These are phyloP conservation scores for Yarrowia keelungensis DNA, from an alignment of 805 yeast genomes.

Conservation along the genomic window DNA sequence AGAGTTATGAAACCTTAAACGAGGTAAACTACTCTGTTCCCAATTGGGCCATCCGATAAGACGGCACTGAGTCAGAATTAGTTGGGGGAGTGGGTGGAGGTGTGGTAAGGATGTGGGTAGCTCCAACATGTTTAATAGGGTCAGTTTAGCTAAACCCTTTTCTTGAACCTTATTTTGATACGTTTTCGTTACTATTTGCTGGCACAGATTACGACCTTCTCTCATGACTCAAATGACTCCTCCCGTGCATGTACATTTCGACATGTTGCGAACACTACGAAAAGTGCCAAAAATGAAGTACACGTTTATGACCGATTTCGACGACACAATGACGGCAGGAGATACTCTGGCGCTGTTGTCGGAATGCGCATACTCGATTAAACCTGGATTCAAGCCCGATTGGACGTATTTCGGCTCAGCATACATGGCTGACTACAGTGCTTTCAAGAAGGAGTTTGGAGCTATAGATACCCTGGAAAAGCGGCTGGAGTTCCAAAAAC, in stretches of 20 bases:
- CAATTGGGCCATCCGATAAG: conserved; percentile 15
- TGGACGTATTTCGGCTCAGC: conserved; percentile 56
- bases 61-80: conserved; percentile 33
- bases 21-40: neutral
- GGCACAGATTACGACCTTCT: neutral
- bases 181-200: too few relatives aligned
- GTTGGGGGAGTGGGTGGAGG: too few relatives aligned
- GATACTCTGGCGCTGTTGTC: conserved; percentile 66
- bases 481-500: conserved; percentile 58
- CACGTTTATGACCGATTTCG: conserved; percentile 64
- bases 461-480: conserved; percentile 50
- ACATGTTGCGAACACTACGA: neutral
- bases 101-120: too few relatives aligned
- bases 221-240: conserved; percentile 28
- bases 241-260: neutral
- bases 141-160: too few relatives aligned
- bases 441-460: conserved; percentile 50
- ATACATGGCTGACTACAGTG: conserved; percentile 53
- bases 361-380: conserved; percentile 54
- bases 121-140: too few relatives aligned
- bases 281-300: conserved; percentile 9
- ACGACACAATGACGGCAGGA: conserved; percentile 63
- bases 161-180: neutral
- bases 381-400: conserved; percentile 52
- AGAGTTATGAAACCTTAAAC: neutral